Percentiles rank a stretch among this genome's conserved stretches.
These are phyloP conservation scores for Podila horticola DNA, from an alignment of 192 early-diverging fungal species.

Conservation along the genomic window DNA sequence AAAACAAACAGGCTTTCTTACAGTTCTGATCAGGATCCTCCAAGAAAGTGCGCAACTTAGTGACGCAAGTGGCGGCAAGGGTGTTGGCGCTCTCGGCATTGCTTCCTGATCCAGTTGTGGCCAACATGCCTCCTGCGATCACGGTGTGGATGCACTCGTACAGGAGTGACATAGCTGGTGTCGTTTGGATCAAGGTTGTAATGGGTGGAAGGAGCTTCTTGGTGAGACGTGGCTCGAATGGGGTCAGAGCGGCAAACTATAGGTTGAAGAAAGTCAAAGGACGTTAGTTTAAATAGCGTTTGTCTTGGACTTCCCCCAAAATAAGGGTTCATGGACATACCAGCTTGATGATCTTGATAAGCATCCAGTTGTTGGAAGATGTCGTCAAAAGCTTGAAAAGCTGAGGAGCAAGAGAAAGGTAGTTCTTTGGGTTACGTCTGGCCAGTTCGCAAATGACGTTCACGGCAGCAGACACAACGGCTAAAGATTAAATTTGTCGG, in stretches of 20 bases:
- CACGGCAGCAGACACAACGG: constrained; percentile 92
- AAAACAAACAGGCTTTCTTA: constrained; percentile 52
- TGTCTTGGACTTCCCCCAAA: too few species aligned
- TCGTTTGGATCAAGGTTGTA: constrained; percentile 85
- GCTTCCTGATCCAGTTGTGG: constrained; percentile 59
- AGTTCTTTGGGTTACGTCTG: constrained; percentile 90
- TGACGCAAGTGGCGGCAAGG: constrained; percentile 85
- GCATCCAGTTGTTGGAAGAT: constrained; percentile 98
- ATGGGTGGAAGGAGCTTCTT: constrained; percentile 90
- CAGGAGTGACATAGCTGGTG: constrained; percentile 94
- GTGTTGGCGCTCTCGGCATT: constrained; percentile 61
- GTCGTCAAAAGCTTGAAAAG: constrained; percentile 91
- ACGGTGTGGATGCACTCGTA: constrained; percentile 98
- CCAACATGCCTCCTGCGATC: constrained; percentile 89
- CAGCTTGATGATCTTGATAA: constrained; percentile 99
- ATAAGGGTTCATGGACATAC: constrained; percentile 51
- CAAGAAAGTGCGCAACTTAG: constrained; percentile 84
- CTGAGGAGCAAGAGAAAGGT: constrained; percentile 93
- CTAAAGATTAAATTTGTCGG: constrained; percentile 39
- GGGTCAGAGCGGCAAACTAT: constrained; percentile 91
- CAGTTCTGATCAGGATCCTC: constrained; percentile 93
- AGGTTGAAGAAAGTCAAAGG: background rate
- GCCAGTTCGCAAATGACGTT: constrained; percentile 98
- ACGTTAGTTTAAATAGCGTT: background rate
- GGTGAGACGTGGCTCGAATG: constrained; percentile 91